Evolutionary conservation across 2,329 filamentous ascomycete genomes (phyloP).

Genomic region (Cladorrhinum sp.): DNA sequence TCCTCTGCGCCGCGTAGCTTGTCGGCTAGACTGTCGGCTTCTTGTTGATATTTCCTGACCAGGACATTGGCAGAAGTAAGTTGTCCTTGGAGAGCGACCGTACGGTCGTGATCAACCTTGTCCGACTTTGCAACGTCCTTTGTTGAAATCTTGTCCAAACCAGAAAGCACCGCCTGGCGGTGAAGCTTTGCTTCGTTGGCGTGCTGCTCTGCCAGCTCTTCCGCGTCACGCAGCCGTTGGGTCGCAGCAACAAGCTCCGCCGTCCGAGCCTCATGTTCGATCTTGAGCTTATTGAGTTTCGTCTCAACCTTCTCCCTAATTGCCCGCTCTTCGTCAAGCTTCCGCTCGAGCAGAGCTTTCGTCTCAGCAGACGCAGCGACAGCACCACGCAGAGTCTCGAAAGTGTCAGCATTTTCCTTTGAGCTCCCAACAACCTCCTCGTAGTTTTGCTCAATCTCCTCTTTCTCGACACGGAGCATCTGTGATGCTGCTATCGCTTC

Average conservation of each 20-base stretch:
- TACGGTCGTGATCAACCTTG: conserved; percentile 60
- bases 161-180: conserved; percentile 75
- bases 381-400: conserved; percentile 73
- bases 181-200: conserved; percentile 85
- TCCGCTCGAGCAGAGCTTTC: conserved; percentile 70
- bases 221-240: conserved; percentile 75
- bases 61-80: conserved; percentile 73
- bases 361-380: conserved; percentile 77
- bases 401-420: conserved; percentile 66
- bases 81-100: conserved; percentile 74
- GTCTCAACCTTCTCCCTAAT: conserved; percentile 71
- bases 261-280: conserved; percentile 77
- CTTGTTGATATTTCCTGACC: conserved; percentile 83
- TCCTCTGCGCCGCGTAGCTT: conserved; percentile 91
- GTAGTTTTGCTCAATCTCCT: conserved; percentile 67
- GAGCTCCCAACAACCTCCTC: conserved; percentile 64
- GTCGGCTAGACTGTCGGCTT: conserved; percentile 81
- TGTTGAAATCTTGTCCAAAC: conserved; percentile 69
- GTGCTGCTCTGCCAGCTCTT: conserved; percentile 84
- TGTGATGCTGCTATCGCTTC: conserved; percentile 74
- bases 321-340: conserved; percentile 78
- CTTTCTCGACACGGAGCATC: conserved; percentile 80
- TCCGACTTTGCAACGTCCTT: conserved; percentile 48
- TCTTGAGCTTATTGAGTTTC: conserved; percentile 71
- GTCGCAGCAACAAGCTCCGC: conserved; percentile 72